Evolutionary conservation across 208 protist species (phyloP).

Genomic region (Phytomonas sp.): DNA sequence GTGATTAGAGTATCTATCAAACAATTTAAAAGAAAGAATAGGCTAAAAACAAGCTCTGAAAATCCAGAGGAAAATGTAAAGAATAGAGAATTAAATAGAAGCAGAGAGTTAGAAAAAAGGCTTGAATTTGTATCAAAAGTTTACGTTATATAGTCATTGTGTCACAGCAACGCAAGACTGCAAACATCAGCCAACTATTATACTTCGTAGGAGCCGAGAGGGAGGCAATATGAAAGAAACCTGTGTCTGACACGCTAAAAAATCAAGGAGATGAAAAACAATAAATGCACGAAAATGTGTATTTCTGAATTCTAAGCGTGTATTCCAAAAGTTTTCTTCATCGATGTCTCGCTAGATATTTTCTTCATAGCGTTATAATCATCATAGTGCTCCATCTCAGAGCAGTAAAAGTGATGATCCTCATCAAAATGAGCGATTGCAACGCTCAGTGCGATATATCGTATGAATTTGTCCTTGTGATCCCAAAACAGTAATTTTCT

Average conservation of each 20-base stretch:
- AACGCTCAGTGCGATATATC: constrained; percentile 17
- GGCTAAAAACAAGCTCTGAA: constrained; percentile 8
- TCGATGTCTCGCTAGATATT: background rate
- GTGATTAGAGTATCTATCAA: constrained; percentile 7
- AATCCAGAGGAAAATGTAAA: background rate
- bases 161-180: background rate
- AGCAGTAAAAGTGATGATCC: constrained; percentile 26
- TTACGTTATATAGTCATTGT: background rate
- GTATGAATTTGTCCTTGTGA: constrained; percentile 14
- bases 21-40: constrained; percentile 13
- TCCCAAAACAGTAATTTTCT: constrained; percentile 16
- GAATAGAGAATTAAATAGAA: constrained; percentile 1
- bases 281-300: background rate
- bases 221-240: background rate
- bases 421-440: constrained; percentile 13
- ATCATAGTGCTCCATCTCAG: constrained; percentile 53
- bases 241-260: background rate
- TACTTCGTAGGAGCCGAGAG: background rate
- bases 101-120: background rate
- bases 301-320: background rate
- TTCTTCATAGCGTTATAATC: constrained; percentile 9
- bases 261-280: background rate
- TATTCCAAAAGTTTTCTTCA: constrained; percentile 3
- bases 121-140: background rate
- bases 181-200: background rate